These are phyloP conservation scores for Pseudocercospora eumusae DNA, from an alignment of 2,329 filamentous ascomycete species.

Conservation along the genomic window DNA sequence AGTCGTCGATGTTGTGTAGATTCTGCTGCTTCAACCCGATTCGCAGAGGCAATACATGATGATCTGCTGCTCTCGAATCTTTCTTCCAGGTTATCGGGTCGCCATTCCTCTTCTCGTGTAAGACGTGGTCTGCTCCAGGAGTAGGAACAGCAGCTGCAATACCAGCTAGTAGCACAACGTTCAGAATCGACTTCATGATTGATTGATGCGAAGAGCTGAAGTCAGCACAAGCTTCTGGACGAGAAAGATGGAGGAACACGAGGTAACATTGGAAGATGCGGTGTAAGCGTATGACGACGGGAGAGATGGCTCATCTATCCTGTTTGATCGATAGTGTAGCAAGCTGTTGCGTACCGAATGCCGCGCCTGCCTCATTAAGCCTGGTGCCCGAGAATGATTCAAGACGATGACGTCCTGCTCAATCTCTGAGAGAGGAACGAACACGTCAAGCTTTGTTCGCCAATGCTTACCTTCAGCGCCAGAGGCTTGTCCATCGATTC, in stretches of 20 bases:
- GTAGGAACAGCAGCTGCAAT: neutral
- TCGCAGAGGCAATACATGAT: slow-evolving; percentile 32
- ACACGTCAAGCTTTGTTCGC: neutral
- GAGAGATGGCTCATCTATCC: neutral
- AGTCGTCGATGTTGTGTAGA: slow-evolving; percentile 29
- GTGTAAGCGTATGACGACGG: neutral
- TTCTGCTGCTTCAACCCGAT: slow-evolving; percentile 36
- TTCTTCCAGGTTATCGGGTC: slow-evolving; percentile 29
- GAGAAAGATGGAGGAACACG: neutral
- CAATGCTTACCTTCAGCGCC: slow-evolving; percentile 1
- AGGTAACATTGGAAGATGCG: neutral
- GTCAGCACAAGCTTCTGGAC: neutral
- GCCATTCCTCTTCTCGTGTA: slow-evolving; percentile 37
- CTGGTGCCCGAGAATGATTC: neutral
- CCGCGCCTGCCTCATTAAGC: neutral
- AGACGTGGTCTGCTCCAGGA: slow-evolving; percentile 24
- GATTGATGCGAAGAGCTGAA: neutral
- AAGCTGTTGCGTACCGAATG: neutral
- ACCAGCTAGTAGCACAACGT: neutral
- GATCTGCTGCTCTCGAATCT: slow-evolving; percentile 24
- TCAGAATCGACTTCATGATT: neutral
- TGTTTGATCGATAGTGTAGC: neutral
- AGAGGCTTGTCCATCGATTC: neutral
- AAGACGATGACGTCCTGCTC: neutral
- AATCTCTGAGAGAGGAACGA: neutral